Base-by-base conservation (phyloP, 306 rosid genomes). In the Potentilla sterilis region DNA sequence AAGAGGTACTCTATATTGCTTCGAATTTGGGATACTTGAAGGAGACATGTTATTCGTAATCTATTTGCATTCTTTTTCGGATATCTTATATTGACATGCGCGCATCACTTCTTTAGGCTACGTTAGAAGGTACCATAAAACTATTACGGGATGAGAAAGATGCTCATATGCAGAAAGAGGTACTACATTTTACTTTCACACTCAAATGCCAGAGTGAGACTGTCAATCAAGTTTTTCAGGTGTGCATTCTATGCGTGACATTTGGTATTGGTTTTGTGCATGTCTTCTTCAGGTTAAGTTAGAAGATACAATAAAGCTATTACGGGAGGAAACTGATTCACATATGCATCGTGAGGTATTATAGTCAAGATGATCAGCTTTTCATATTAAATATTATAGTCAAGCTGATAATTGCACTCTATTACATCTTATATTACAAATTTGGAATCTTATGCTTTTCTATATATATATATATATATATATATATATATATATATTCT, bases 121-220 rank as follows among this genome's bases (percentile, higher is more conserved):
- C 62, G 54, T 89, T 75, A 49, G 91, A 83, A 76, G 88, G 80
- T 74, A 55, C 77, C 28, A 69, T 86, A 55, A 70, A 69, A 76
- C 78, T 73, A 72, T 81, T 93, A 67, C 77, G 41, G 41, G 86
- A 76, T 64, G 87, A 83, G 67, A 85, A 79, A 15, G 79, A 74
- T 62, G 79, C 81, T 63, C 77, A 77, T 69, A 52, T 79, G 67
- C 89, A 77, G 63, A 88, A 77, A 69, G 83, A 88, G 97, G 92
- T 88, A 68, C 54, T 73, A 57, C 73, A 76, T 58, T 76, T 76
- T 57, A 61, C 65, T 37, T 55, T 42, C 6, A 70, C 9, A 42
- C 65, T 64, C 52, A 70, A 15, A n/a, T 63, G 49, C 1, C 58
- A 9, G 43, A 73, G 63, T 12, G 40, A 73, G 42, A 52, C 64